phyloP scores from a whole-genome alignment of 1,284 basidiomycete species.

The Singerocomus inundabilis region DNA sequence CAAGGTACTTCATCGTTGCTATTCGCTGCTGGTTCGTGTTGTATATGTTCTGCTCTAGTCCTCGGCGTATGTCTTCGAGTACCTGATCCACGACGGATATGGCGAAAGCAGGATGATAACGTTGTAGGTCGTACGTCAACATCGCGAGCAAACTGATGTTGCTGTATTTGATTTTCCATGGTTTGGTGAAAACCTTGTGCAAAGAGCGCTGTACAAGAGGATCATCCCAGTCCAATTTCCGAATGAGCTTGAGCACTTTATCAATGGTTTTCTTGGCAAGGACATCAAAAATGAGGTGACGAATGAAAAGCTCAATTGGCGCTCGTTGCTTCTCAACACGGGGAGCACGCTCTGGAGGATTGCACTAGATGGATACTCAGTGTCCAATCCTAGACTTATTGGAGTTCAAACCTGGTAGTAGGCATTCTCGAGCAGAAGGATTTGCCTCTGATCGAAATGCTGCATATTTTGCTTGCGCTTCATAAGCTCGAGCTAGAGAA shows the following conservation, averaged over 20 bases:
- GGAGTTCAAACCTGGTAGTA: conserved; percentile 81
- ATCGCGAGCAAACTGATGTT: conserved; percentile 92
- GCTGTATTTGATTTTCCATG: conserved; percentile 94
- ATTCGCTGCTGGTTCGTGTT: conserved; percentile 93
- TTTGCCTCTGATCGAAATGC: conserved; percentile 89
- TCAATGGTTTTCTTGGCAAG: conserved; percentile 89
- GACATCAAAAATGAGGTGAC: conserved; percentile 90
- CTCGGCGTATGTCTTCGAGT: conserved; percentile 87
- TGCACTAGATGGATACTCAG: conserved; percentile 63
- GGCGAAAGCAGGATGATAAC: conserved; percentile 88
- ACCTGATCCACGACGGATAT: conserved; percentile 92
- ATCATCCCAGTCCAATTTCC: conserved; percentile 97
- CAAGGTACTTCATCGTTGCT: conserved; percentile 90
- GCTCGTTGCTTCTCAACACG: conserved; percentile 83
- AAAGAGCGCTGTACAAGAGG: conserved; percentile 49
- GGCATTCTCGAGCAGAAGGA: conserved; percentile 92
- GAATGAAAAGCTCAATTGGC: conserved; percentile 89
- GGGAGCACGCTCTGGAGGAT: conserved; percentile 91
- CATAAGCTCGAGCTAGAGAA: conserved; percentile 83
- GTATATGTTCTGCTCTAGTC: conserved; percentile 94
- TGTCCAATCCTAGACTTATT: background rate
- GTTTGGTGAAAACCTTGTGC: conserved; percentile 88
- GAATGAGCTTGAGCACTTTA: conserved; percentile 86
- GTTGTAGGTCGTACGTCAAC: conserved; percentile 89
- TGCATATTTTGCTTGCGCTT: conserved; percentile 90